These are phyloP conservation scores for Aristolochia californica DNA, from an alignment of 164 flowering plant species.

Conservation along the genomic window DNA sequence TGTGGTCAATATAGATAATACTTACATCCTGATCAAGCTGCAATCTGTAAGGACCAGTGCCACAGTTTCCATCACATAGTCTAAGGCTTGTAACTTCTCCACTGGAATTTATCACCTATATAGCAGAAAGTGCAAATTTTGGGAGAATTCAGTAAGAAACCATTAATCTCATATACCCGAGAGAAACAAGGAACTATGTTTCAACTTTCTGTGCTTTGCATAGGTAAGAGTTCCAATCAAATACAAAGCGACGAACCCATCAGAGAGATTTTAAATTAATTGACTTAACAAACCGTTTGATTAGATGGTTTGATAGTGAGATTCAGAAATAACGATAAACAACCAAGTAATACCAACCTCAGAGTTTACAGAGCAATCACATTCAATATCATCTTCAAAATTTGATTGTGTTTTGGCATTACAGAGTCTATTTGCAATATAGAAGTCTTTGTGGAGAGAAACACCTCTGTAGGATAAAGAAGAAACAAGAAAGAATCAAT, in stretches of 20 bases:
- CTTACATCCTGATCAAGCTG: slow-evolving; percentile 75
- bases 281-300: not conserved
- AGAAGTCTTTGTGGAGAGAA: slow-evolving; percentile 6
- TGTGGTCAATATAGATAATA: slow-evolving; percentile 1
- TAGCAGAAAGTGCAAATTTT: not conserved
- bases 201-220: too few relatives aligned
- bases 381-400: not conserved
- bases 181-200: not conserved
- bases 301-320: not conserved
- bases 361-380: slow-evolving; percentile 5
- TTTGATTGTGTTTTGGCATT: slow-evolving; percentile 4
- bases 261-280: not conserved
- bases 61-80: slow-evolving; percentile 14
- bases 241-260: not conserved
- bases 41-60: slow-evolving; percentile 24
- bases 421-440: slow-evolving; percentile 3
- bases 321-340: not conserved
- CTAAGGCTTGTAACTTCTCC: slow-evolving; percentile 18
- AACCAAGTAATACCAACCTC: slow-evolving; percentile 13
- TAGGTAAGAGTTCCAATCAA: not conserved
- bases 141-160: not conserved
- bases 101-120: slow-evolving; percentile 16
- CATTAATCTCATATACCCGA: not conserved
- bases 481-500: not conserved
- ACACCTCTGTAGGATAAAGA: slow-evolving; percentile 6